Base-by-base conservation (phyloP, 202 grass and related monocot species). In the Digitaria exilis region DNA sequence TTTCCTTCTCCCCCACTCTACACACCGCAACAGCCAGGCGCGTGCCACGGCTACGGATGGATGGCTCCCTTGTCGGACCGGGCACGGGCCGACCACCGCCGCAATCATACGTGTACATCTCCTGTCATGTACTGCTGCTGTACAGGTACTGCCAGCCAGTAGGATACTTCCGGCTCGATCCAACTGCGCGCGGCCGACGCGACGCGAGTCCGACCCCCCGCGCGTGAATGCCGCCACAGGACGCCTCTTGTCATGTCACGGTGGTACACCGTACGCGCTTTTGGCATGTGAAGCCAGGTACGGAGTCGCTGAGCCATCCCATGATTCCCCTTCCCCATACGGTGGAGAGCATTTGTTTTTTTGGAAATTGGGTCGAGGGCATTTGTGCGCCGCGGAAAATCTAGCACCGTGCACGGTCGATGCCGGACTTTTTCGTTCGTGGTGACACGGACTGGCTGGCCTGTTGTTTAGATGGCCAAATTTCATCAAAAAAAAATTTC, bases 1-100 rank as follows among this genome's bases (percentile, higher is more conserved):
- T 79, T 90, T 83, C 73, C 78, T 72, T 75, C 49, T 64, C 85
- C 81, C 65, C 80, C 50, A 81, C 90, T 84, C 76, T 24, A 68
- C 69, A 72, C 21, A 4, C 21, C 11, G 5, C 39, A 43, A 24
- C 45, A 28, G 50, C 65, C 58, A 84, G 71, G 78, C 73, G 73
- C 6, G 81, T 45, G 76, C 69, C 25, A 50, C 45, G 37, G 30
- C 62, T 61, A 41, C 48, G 54, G 55, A 5, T 10, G 52, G 54
- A 24, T 25, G 22, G 15, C 24, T 32, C 10, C 12, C 29, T 61
- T 86, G 67, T 83, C 84, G 43, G 78, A 72, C 78, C 62, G 34
- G 62, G 55, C 2, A 17, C 68, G 15, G 78, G 65, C 65, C 67
- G 74, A 69, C 59, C 79, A 52, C 72, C 65, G 69, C 44, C 46